Evolutionary conservation across 371 early-diverging fungal genomes (phyloP), one percentile per base, ranked within the genome.

Genomic region (Lichtheimia ramosa): DNA sequence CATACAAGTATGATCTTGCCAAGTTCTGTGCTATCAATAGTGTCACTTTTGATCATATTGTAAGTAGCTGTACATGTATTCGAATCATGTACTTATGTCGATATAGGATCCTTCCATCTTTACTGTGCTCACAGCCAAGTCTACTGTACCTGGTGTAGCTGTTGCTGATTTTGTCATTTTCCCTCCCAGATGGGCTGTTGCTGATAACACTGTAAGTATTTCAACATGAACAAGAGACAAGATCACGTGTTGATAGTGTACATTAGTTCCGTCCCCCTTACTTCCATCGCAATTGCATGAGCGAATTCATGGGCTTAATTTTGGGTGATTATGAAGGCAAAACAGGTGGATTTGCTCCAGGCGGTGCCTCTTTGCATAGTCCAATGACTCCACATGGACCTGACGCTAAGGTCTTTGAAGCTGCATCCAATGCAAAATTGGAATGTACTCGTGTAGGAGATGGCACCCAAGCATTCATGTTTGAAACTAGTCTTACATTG

Each of bases 261-360:
- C 20, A 40, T n/a, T 68, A 86, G 83, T 92, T 92, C 85, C 86
- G 98, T 16, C 98, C 98, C 40, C 96, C 96, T 42, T 97, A 93
- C 73, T 97, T 90, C 81, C 97, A 97, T 72, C 91, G 96, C 51
- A 96, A 96, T 78, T 92, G 91, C 71, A 91, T 91, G 92, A 83
- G 92, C 59, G 98, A 98, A 81, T 98, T 96, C 73, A 96, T 98
- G 96, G 98, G 97, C 5, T 75, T 96, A 53, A 96, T 97, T 60
- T 67, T 73, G 20, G 98, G 97, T 54, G 82, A 83, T 14, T 97
- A 98, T 70, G 98, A 98, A 73, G 98, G 94, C 61, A 97, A 96
- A 71, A 79, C 88, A 43, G 94, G 92, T 24, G 89, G 88, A 13
- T 97, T 98, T 71, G 71, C 87, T 27, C 96, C 97, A 14, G 97